A percentile compares a stretch with the other conserved stretches of the same genome.
Conservation (phyloP, 371 early-diverging fungal species). For the Mortierella sp. region DNA sequence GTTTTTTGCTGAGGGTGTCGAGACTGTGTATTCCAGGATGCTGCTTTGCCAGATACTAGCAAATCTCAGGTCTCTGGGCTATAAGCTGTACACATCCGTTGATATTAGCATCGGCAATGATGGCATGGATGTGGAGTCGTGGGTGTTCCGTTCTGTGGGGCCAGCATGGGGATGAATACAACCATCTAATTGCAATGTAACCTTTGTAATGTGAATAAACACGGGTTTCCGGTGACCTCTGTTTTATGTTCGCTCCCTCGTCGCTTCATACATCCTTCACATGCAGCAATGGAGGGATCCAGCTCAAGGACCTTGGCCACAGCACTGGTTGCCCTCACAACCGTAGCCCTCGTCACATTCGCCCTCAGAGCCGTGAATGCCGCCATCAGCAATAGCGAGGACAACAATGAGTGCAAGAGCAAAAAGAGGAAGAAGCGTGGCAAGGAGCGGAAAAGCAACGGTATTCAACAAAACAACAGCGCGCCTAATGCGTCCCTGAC, state of each 20-base stretch:
- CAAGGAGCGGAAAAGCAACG: no score
- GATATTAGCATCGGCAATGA: slow-evolving; percentile 25
- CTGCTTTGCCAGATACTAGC: slow-evolving; percentile 35
- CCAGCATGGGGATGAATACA: slow-evolving; percentile 13
- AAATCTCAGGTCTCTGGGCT: slow-evolving; percentile 23
- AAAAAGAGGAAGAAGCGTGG: no score
- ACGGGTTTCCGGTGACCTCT: no score
- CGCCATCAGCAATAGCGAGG: not conserved
- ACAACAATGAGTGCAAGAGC: no score
- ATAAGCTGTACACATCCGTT: slow-evolving; percentile 28
- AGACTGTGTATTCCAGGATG: slow-evolving; percentile 21
- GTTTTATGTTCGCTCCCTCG: no score
- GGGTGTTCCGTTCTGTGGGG: slow-evolving; percentile 32
- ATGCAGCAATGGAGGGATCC: no score
- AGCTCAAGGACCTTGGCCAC: no score
- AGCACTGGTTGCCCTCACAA: no score
- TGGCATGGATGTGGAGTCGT: slow-evolving; percentile 21
- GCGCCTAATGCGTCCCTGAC: no score
- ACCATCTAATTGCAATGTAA: not conserved
- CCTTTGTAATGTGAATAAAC: not conserved
- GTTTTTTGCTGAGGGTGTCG: slow-evolving; percentile 8
- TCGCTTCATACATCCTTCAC: no score
- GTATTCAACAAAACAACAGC: no score
- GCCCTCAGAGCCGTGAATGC: not conserved
- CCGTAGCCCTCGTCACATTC: not conserved